These are phyloP conservation scores for Ascochyta viciae-villosae DNA, from an alignment of 2,329 filamentous ascomycete genomes.

Conservation along the genomic window DNA sequence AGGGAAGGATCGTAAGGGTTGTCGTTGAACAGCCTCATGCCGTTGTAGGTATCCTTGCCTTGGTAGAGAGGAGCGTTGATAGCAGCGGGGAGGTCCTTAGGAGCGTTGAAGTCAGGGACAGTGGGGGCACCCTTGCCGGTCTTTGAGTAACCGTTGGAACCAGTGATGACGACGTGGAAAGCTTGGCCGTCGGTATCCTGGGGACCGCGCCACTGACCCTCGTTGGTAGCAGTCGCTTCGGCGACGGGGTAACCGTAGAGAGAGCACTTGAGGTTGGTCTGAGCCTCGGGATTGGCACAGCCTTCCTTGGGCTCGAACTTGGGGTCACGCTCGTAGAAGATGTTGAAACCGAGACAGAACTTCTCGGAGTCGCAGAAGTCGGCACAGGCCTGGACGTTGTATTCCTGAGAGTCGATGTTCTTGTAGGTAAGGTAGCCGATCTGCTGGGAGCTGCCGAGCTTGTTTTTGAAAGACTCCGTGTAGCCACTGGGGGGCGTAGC, in stretches of 20 bases:
- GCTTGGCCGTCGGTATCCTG: constrained; percentile 14
- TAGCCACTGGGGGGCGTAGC: constrained; percentile 28
- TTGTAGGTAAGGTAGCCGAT: constrained; percentile 40
- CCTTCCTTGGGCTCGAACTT: constrained; percentile 16
- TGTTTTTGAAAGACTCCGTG: constrained; percentile 24
- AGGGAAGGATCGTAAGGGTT: constrained; percentile 36
- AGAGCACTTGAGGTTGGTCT: constrained; percentile 39
- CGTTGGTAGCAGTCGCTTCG: constrained; percentile 26
- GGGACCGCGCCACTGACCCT: constrained; percentile 30
- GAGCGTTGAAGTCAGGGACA: constrained; percentile 27
- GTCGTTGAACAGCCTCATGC: constrained; percentile 39
- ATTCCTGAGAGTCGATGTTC: constrained; percentile 23
- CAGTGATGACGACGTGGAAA: constrained; percentile 38
- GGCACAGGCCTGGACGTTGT: constrained; percentile 27
- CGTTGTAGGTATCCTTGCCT: constrained; percentile 35
- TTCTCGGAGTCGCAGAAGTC: constrained; percentile 32
- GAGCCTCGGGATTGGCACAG: constrained; percentile 29
- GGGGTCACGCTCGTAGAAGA: constrained; percentile 41
- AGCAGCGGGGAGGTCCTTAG: constrained; percentile 26
- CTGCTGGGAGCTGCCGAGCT: constrained; percentile 27
- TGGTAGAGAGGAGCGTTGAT: constrained; percentile 35
- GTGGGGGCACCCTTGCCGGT: constrained; percentile 6
- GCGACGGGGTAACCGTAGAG: constrained; percentile 39
- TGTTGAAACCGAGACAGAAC: constrained; percentile 40
- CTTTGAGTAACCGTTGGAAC: constrained; percentile 42